phyloP scores from a whole-genome alignment of 2,329 filamentous ascomycete genomes.

The Fonsecaea pedrosoi region DNA sequence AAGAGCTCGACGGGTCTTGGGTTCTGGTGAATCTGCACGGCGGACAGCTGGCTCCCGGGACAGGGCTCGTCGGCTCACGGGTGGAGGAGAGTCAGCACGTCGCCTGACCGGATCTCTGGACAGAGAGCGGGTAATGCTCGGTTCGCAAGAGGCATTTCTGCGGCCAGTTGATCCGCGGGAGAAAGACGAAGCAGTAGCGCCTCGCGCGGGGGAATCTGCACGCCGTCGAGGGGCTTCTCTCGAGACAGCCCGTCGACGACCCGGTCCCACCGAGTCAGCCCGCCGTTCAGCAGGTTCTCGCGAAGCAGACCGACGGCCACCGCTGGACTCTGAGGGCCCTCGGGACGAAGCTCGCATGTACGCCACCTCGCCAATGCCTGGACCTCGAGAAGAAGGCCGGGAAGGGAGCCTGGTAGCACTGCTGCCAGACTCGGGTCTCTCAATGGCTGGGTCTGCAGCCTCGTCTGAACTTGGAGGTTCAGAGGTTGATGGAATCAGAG shows the following conservation, averaged over 20 bases:
- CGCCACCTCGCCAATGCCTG: constrained; percentile 28
- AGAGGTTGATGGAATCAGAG: constrained; percentile 13
- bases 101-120: background rate
- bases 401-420: constrained; percentile 7
- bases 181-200: constrained; percentile 1
- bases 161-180: constrained; percentile 5
- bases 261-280: constrained; percentile 22
- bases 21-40: background rate
- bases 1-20: background rate
- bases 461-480: constrained; percentile 22
- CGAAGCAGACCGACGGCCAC: constrained; percentile 24
- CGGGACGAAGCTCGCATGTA: constrained; percentile 31
- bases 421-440: constrained; percentile 19
- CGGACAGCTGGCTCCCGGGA: constrained; percentile 4
- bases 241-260: constrained; percentile 20
- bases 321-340: constrained; percentile 7
- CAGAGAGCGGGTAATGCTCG: background rate
- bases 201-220: constrained; percentile 10
- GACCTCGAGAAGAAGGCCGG: constrained; percentile 30
- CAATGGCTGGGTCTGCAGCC: constrained; percentile 10
- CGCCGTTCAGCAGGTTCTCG: constrained; percentile 23
- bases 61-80: constrained; percentile 3
- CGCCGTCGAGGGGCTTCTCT: constrained; percentile 12
- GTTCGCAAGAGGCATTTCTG: constrained; percentile 17
- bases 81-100: constrained; percentile 3